Base-by-base conservation (phyloP, 257 asterid genomes). In the Avicennia marina region DNA sequence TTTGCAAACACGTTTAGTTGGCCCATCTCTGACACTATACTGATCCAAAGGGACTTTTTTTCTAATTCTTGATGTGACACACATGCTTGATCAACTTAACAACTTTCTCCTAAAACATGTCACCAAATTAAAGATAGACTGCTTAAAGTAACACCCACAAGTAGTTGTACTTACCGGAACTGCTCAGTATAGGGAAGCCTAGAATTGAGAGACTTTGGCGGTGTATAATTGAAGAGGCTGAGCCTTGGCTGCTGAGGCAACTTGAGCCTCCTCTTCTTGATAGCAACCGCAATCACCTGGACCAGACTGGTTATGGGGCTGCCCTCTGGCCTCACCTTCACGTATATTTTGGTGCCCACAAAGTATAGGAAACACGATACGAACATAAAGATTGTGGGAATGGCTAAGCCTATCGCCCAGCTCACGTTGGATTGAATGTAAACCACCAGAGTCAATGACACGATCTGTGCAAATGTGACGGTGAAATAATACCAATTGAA, bases 401-500 rank as follows among this genome's bases (percentile, higher is more conserved):
- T 60, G 2, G 54, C 82, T 29, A 85, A 56, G 1, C 96, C 95
- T 0, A 88, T 63, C 36, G 90, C 56, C 96, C 95, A 88, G 64
- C 83, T 87, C 3, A 85, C 61, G 25, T 85, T 69, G 2, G 93
- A 71, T 47, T 87, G 96, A 6, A 87, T 69, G 38, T 84, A 87
- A 1, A 87, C 89, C 4, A 87, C 88, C 4, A 80, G 48, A 0
- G 96, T 84, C 2, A 87, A 62, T 0, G 96, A 76, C 20, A 87
- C 64, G 57, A 84, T 76, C 38, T 61, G 72, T 0, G 94, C 96
- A 53, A 87, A 78, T 0, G 95, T 87, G 40, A 80, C 9, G 19
- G 95, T 87, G 66, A 87, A 78, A 20, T 76, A 84, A 53, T 82
- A 87, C 96, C 96, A 87, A 11, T 87, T 87, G 82, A 87, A 85